phyloP scores from a whole-genome alignment of 2,329 filamentous ascomycete species.

The Colletotrichum sp. region DNA sequence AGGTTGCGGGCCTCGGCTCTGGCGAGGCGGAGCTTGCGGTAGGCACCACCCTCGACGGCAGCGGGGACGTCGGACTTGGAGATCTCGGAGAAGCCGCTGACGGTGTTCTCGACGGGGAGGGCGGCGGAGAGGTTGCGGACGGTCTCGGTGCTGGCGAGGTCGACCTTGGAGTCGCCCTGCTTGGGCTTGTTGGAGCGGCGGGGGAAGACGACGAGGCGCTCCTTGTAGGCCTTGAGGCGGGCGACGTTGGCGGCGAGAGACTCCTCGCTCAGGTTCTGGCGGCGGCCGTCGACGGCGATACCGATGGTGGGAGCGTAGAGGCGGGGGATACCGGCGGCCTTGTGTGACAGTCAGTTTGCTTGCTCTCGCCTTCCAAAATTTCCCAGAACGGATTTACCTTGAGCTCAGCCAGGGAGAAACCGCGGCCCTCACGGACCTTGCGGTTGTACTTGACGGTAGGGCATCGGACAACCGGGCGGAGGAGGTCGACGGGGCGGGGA shows the following conservation, averaged over 20 bases:
- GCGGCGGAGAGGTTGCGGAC: slow-evolving; percentile 59
- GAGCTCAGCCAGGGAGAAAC: slow-evolving; percentile 96
- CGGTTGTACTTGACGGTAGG: slow-evolving; percentile 99
- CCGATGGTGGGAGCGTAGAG: slow-evolving; percentile 95
- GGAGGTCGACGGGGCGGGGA: slow-evolving; percentile 95
- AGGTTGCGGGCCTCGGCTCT: slow-evolving; percentile 82
- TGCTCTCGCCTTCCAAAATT: not conserved
- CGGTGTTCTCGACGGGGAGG: slow-evolving; percentile 76
- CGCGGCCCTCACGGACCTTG: slow-evolving; percentile 92
- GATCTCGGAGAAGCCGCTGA: slow-evolving; percentile 73
- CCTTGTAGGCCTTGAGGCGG: slow-evolving; percentile 97
- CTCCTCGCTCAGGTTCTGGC: slow-evolving; percentile 97
- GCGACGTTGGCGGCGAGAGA: slow-evolving; percentile 92
- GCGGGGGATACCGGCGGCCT: slow-evolving; percentile 93
- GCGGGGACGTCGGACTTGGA: slow-evolving; percentile 82
- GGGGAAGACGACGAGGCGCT: slow-evolving; percentile 96
- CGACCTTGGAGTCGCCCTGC: slow-evolving; percentile 90
- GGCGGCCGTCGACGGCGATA: slow-evolving; percentile 95
- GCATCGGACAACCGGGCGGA: slow-evolving; percentile 96
- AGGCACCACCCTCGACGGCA: slow-evolving; percentile 81
- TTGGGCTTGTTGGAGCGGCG: slow-evolving; percentile 93
- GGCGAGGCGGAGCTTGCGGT: slow-evolving; percentile 82
- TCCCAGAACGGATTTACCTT: slow-evolving; percentile 72
- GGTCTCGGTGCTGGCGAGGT: slow-evolving; percentile 70
- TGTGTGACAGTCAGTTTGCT: slow-evolving; percentile 38